Percentiles rank a stretch among this genome's conserved stretches.
Evolutionary conservation across 1,284 basidiomycete genomes (phyloP).

Genomic region (Malassezia restricta): DNA sequence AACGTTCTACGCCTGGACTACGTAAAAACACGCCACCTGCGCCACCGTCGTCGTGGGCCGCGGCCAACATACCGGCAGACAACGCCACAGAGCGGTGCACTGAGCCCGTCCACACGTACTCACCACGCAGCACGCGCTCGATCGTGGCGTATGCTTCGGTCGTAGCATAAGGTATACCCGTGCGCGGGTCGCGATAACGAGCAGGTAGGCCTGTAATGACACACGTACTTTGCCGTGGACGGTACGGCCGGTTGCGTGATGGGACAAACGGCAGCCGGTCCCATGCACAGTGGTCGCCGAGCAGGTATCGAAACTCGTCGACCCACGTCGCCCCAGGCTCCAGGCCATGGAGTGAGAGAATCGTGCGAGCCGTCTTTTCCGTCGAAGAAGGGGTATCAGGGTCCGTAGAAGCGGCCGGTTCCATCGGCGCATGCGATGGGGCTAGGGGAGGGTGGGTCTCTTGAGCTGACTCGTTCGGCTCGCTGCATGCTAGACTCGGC

Average conservation of each 20-base stretch:
- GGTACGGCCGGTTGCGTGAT: constrained; percentile 47
- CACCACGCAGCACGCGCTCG: constrained; percentile 53
- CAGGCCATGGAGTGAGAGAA: constrained; percentile 23
- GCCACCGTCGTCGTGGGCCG: constrained; percentile 17
- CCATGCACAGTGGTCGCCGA: constrained; percentile 55
- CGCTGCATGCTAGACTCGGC: no score
- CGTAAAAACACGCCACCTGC: constrained; percentile 14
- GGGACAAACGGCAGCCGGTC: constrained; percentile 46
- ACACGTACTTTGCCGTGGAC: constrained; percentile 46
- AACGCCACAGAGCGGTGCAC: constrained; percentile 15
- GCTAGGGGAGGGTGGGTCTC: no score
- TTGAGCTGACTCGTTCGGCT: no score
- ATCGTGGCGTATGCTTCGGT: constrained; percentile 57
- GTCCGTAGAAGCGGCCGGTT: background rate
- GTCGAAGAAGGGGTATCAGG: background rate
- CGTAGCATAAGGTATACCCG: constrained; percentile 64
- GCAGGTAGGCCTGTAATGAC: constrained; percentile 50
- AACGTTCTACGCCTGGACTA: background rate
- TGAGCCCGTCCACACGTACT: constrained; percentile 25
- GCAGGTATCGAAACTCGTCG: constrained; percentile 62
- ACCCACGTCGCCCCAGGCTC: constrained; percentile 50
- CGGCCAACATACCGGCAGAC: constrained; percentile 22
- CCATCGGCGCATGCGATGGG: background rate
- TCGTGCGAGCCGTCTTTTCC: constrained; percentile 22
- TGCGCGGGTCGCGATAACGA: constrained; percentile 61